These are phyloP conservation scores for Fusarium albosuccineum DNA, from an alignment of 2,329 filamentous ascomycete genomes.

Conservation along the genomic window DNA sequence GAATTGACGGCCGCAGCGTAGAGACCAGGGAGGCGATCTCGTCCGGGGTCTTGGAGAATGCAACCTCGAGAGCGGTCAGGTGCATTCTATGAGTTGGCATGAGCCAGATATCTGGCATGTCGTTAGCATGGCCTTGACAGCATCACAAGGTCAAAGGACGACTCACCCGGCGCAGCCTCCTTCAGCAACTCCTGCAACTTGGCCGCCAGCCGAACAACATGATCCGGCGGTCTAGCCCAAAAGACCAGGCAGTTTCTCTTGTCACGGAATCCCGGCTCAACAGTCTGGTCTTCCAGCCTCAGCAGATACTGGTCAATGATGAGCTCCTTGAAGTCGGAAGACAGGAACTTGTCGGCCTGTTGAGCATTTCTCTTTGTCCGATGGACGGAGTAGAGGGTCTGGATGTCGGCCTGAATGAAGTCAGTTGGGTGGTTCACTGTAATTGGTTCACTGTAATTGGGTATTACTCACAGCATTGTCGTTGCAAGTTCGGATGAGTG, in stretches of 20 bases:
- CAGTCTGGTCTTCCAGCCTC: constrained; percentile 72
- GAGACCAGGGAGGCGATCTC: constrained; percentile 76
- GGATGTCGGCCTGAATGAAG: constrained; percentile 70
- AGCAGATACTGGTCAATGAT: constrained; percentile 81
- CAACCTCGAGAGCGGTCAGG: constrained; percentile 86
- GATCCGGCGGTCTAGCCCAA: constrained; percentile 85
- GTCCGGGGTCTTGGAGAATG: constrained; percentile 79
- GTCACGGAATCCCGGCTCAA: constrained; percentile 79
- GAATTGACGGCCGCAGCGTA: constrained; percentile 67
- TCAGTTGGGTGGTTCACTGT: neutral
- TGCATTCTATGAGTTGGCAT: constrained; percentile 86
- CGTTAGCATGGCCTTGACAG: neutral
- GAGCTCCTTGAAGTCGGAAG: constrained; percentile 75
- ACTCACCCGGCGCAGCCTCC: constrained; percentile 76
- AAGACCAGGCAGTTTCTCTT: constrained; percentile 86
- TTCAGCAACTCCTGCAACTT: constrained; percentile 77
- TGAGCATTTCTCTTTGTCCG: constrained; percentile 80
- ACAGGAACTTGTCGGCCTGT: constrained; percentile 80
- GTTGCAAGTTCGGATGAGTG: constrained; percentile 76
- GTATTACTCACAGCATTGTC: constrained; percentile 71
- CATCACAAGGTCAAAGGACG: neutral
- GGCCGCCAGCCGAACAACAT: constrained; percentile 75
- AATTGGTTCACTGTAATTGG: neutral
- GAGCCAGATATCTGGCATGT: constrained; percentile 78
- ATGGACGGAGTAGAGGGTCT: constrained; percentile 79